These are phyloP conservation scores for Colletotrichum lentis DNA, from an alignment of 2,329 filamentous ascomycete species.

Conservation along the genomic window DNA sequence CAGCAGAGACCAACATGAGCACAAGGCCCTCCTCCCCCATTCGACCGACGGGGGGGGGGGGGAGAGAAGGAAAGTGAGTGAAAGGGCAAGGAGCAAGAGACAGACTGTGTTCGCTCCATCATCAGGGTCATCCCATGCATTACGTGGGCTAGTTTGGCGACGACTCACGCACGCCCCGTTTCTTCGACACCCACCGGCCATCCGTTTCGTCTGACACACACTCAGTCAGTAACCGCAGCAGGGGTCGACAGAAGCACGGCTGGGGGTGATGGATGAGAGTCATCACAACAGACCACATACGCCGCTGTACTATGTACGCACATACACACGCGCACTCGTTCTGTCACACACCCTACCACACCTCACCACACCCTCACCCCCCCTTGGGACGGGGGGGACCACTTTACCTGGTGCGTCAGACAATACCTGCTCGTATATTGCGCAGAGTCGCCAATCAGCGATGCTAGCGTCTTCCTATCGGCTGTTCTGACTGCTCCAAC, in stretches of 20 bases:
- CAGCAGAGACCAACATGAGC: conserved; percentile 25
- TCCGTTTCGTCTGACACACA: conserved; percentile 38
- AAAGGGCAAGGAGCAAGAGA: conserved; percentile 27
- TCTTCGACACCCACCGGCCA: conserved; percentile 36
- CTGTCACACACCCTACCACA: conserved; percentile 4
- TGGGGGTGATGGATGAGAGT: conserved; percentile 31
- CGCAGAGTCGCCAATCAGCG: conserved; percentile 55
- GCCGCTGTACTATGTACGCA: too few relatives aligned
- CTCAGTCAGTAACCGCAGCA: conserved; percentile 30
- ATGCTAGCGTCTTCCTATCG: conserved; percentile 41
- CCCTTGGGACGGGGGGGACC: conserved; percentile 44
- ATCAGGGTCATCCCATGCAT: conserved; percentile 36
- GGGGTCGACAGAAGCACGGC: conserved; percentile 37
- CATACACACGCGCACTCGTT: neutral
- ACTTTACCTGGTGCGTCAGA: conserved; percentile 61
- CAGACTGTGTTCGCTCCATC: conserved; percentile 27
- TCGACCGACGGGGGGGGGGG: too few relatives aligned
- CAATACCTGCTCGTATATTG: conserved; percentile 58
- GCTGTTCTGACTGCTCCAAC: conserved; percentile 41
- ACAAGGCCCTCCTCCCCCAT: conserved; percentile 18
- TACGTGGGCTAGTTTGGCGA: conserved; percentile 17
- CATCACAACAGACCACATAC: conserved; percentile 27
- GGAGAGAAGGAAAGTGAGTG: conserved; percentile 8
- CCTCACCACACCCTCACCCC: conserved; percentile 27
- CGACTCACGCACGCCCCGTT: conserved; percentile 39